These are phyloP conservation scores for Hypsizygus marmoreus DNA, from an alignment of 768 basidiomycete genomes.

Conservation along the genomic window DNA sequence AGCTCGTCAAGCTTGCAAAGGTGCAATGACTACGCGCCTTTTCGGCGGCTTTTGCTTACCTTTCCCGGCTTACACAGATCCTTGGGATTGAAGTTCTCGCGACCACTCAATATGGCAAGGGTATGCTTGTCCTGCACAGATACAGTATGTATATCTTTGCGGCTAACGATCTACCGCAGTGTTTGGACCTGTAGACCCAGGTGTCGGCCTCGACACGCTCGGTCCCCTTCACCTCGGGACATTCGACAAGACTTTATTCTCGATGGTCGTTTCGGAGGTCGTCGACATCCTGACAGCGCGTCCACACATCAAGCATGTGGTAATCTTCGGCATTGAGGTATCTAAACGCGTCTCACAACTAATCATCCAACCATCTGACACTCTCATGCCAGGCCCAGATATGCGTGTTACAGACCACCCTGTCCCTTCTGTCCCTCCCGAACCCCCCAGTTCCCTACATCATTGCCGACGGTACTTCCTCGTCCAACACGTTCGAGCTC, in stretches of 20 bases:
- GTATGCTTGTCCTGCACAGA: constrained; percentile 34
- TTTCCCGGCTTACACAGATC: constrained; percentile 36
- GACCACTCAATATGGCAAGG: constrained; percentile 84
- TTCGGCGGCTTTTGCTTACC: not conserved
- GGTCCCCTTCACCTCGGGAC: constrained; percentile 59
- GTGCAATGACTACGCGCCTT: no score
- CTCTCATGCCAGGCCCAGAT: constrained; percentile 69
- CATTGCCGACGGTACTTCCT: constrained; percentile 84
- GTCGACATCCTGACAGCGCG: constrained; percentile 46
- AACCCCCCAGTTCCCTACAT: constrained; percentile 56
- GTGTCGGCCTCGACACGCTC: constrained; percentile 55
- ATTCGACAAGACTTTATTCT: constrained; percentile 78
- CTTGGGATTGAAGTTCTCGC: constrained; percentile 71
- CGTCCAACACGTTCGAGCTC: constrained; percentile 78
- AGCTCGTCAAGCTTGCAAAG: constrained; percentile 77
- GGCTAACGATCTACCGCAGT: constrained; percentile 35
- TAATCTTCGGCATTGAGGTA: constrained; percentile 89
- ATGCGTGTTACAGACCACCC: constrained; percentile 82
- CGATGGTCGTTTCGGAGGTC: constrained; percentile 79
- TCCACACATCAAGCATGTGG: constrained; percentile 55
- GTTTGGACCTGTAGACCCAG: constrained; percentile 66
- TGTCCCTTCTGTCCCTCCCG: constrained; percentile 57
- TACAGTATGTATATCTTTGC: not conserved
- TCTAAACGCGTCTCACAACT: not conserved
- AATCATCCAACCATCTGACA: not conserved